A percentile compares a stretch with the other conserved stretches of the same genome.
Conservation (phyloP, 2,329 filamentous ascomycete species). For the Madurella mycetomatis region DNA sequence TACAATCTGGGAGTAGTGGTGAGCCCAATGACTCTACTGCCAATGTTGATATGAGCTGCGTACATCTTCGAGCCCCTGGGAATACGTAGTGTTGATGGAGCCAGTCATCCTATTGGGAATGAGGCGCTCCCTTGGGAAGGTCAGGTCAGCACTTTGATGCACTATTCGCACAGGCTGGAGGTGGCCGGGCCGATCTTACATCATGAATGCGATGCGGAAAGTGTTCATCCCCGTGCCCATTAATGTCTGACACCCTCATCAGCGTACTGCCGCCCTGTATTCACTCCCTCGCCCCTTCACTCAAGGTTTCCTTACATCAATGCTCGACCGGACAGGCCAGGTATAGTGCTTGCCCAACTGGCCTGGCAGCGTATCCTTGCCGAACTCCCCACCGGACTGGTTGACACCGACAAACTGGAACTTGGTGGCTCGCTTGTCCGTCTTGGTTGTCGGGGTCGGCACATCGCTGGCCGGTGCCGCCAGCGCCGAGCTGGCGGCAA, state of each 20-base stretch:
- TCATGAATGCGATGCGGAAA: slow-evolving; percentile 53
- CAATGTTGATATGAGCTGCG: background rate
- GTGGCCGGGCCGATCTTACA: slow-evolving; percentile 35
- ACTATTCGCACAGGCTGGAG: background rate
- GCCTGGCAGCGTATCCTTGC: slow-evolving; percentile 51
- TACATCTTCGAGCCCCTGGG: slow-evolving; percentile 34
- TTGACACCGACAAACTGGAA: slow-evolving; percentile 36
- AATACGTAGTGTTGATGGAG: slow-evolving; percentile 30
- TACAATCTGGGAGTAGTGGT: slow-evolving; percentile 29
- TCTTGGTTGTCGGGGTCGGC: slow-evolving; percentile 26
- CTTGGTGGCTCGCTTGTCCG: slow-evolving; percentile 32
- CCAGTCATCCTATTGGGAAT: slow-evolving; percentile 46
- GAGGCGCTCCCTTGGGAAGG: slow-evolving; percentile 47
- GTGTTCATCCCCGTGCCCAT: slow-evolving; percentile 51
- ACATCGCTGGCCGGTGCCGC: slow-evolving; percentile 28
- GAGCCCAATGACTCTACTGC: slow-evolving; percentile 23
- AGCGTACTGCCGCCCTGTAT: background rate
- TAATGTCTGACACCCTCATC: slow-evolving; percentile 35
- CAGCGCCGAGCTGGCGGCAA: slow-evolving; percentile 29
- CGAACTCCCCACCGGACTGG: slow-evolving; percentile 60
- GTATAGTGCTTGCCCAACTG: slow-evolving; percentile 54
- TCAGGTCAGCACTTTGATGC: slow-evolving; percentile 25
- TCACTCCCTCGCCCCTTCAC: background rate
- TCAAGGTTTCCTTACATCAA: slow-evolving; percentile 29
- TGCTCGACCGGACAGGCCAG: slow-evolving; percentile 49